Percentiles rank a stretch among this genome's conserved stretches.
These are phyloP conservation scores for Aphanomyces astaci DNA, from an alignment of 352 stramenopile genomes.

Conservation along the genomic window DNA sequence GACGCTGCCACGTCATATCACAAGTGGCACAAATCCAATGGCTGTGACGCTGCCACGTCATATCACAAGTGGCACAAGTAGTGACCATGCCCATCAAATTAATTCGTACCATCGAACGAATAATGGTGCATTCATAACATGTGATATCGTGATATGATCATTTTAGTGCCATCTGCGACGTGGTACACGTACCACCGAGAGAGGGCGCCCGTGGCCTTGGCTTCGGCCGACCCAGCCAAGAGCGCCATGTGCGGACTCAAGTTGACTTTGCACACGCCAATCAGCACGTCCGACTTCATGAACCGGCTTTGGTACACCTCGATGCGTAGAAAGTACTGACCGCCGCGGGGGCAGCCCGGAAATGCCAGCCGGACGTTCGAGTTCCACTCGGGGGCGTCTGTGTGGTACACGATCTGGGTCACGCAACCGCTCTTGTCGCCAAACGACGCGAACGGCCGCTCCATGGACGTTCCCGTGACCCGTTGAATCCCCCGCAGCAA, in stretches of 20 bases:
- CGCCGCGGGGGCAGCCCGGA: constrained; percentile 58
- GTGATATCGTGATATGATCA: too few species aligned
- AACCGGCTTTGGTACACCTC: constrained; percentile 81
- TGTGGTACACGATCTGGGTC: constrained; percentile 48
- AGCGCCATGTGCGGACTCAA: constrained; percentile 74
- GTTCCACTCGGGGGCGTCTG: constrained; percentile 35
- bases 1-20: too few species aligned
- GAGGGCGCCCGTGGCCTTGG: constrained; percentile 69
- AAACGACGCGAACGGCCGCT: constrained; percentile 58
- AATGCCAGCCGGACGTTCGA: constrained; percentile 74
- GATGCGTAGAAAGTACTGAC: constrained; percentile 70
- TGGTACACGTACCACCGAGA: constrained; percentile 38
- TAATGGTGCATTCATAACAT: too few species aligned
- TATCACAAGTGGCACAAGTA: too few species aligned
- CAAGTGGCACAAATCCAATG: too few species aligned
- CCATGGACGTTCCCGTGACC: constrained; percentile 59
- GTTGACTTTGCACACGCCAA: constrained; percentile 82
- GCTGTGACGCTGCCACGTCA: too few species aligned
- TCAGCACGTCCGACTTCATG: constrained; percentile 65
- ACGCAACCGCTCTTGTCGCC: constrained; percentile 71
- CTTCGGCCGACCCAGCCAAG: constrained; percentile 67
- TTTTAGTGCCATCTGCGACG: background rate
- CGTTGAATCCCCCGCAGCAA: constrained; percentile 68
- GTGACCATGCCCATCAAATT: too few species aligned
- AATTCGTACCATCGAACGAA: too few species aligned